Evolutionary conservation across 257 asterid genomes (phyloP).

Genomic region (Solanum etuberosum): DNA sequence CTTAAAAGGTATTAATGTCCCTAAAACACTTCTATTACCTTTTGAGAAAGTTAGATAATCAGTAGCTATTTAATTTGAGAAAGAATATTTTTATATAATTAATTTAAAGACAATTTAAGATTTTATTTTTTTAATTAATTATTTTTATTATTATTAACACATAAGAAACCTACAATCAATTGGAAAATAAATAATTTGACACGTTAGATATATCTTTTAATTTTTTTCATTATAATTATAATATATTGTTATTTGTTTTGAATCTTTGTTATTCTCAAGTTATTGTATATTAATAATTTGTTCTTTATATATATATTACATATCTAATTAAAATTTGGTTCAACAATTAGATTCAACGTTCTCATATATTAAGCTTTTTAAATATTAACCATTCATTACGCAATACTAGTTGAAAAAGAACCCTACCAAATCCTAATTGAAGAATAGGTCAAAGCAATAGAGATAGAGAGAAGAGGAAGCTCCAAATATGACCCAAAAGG

Average conservation of each 20-base stretch:
- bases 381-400: background rate
- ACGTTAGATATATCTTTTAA: background rate
- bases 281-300: no score
- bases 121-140: no score
- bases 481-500: background rate
- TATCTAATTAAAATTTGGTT: background rate
- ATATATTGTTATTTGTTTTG: no score
- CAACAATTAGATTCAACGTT: background rate
- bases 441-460: background rate
- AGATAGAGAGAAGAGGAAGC: background rate
- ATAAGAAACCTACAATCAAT: background rate
- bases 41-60: background rate
- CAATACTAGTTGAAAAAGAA: no score
- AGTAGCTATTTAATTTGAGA: background rate
- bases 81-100: background rate
- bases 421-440: background rate
- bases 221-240: no score
- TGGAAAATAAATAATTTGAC: background rate
- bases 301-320: background rate
- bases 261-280: background rate
- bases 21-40: background rate
- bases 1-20: background rate
- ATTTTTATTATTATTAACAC: background rate
- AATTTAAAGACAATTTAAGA: no score
- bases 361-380: background rate